Evolutionary conservation across 2,329 filamentous ascomycete genomes (phyloP), one percentile per base, ranked within the genome.

Genomic region (Leptosphaerulina australis): DNA sequence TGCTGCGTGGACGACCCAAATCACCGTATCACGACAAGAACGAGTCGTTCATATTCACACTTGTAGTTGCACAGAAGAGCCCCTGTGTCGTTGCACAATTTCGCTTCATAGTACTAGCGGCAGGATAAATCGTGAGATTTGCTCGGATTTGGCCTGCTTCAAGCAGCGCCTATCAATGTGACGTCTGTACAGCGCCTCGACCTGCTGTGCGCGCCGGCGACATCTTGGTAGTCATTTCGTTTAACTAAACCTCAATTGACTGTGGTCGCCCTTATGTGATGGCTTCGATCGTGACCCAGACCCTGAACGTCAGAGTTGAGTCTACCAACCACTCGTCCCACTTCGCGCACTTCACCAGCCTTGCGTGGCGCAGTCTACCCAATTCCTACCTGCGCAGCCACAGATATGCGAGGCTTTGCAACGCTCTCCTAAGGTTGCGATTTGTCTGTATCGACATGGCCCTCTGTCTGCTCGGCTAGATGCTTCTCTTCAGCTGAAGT

Each of bases 401-500:
- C 68, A 36, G 59, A 64, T 43, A 66, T 64, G 56, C 64, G 64
- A 36, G 60, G 47, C 53, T 59, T 53, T 41, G 53, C 52, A 28
- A 55, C 59, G 30, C 57, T 59, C 24, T 58, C 21, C 21, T 50
- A 34, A 33, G 31, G 12, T 31, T 40, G 33, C 43, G 48, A 39
- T 28, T 49, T 41, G 38, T 48, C 44, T 14, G 36, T 22, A 7
- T 51, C 37, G 31, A 51, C 41, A 14, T 64, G 53, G 26, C 50
- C 60, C 31, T 68, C 66, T n/a, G 55, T 47, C 64, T 78, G 74
- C 67, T 78, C 76, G 56, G 74, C 78, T 55, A 80, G 68, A 71
- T 87, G 85, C 70, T 82, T 79, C 70, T 87, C 81, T 77, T 97
- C 93, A 2, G 92, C 93, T 41, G 86, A 84, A 51, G 86, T 87